A percentile compares a stretch with the other conserved stretches of the same genome.
Conservation (phyloP, 148 eudicot genomes). For the Chenopodium formosanum region DNA sequence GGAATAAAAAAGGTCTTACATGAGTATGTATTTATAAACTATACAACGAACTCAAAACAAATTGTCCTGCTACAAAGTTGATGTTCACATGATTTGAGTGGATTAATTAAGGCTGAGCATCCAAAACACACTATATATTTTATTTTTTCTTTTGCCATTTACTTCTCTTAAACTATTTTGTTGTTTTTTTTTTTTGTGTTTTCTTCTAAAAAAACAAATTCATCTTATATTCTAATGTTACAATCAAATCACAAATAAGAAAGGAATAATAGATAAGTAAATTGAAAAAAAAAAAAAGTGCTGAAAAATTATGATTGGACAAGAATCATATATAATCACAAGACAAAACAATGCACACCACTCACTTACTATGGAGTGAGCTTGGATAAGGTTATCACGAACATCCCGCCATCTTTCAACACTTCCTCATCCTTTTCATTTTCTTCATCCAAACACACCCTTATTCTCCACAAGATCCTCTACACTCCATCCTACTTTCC, state of each 20-base stretch:
- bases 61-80: too few relatives aligned
- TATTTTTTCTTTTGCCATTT: not conserved
- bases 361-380: conserved; percentile 9
- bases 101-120: too few relatives aligned
- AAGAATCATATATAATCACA: not conserved
- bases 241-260: not conserved
- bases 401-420: conserved; percentile 22
- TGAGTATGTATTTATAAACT: too few relatives aligned
- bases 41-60: too few relatives aligned
- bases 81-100: too few relatives aligned
- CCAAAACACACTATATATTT: too few relatives aligned
- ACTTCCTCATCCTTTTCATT: not conserved
- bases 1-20: too few relatives aligned
- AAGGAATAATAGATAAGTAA: conserved; percentile 6
- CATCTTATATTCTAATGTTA: not conserved
- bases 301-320: not conserved
- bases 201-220: not conserved
- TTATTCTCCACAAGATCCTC: conserved; percentile 15
- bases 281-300: too few relatives aligned
- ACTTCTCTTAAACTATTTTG: not conserved
- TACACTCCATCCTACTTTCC: conserved; percentile 10
- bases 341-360: conserved; percentile 4
- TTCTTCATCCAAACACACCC: conserved; percentile 1
- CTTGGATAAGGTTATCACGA: conserved; percentile 28
- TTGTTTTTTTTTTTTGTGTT: not conserved